Base-by-base conservation (phyloP, 2,329 filamentous ascomycete species). In the Xylaria sp. region DNA sequence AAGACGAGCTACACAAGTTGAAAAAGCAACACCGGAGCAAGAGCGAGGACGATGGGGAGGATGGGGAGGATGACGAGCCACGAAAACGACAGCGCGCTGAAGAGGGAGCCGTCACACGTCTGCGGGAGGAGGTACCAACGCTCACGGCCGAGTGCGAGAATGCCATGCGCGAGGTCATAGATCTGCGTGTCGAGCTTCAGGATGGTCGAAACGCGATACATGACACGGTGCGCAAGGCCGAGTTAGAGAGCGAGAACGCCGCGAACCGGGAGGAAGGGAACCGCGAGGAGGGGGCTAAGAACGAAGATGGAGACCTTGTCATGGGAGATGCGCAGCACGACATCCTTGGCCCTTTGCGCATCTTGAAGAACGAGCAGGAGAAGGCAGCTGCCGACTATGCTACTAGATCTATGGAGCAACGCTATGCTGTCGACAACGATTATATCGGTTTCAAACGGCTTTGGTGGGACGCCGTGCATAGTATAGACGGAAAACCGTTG, bases 391-490 rank as follows among this genome's bases (percentile, higher is more conserved):
- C 73, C 11, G 82, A 84, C 48, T 88, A 88, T 74, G 77, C 76
- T 0, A 70, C 73, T 1, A 77, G 85, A 71, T 79, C 74, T 42
- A 74, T 80, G 56, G 77, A 85, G 67, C 77, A 85, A 71, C 84
- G 84, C 31, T 89, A 89, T 74, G 86, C 82, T 4, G 72, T 81
- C 13, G 83, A 89, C 77, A 89, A 89, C 75, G 85, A 88, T 73
- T 89, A 89, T 74, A 82, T 84, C 65, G 78, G 79, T n/a, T 89
- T 89, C 82, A 88, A 87, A 76, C 84, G 84, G 73, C 77, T 84
- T 28, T 87, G 86, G 85, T 86, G 89, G 76, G 84, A 87, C 68
- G 83, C 85, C 5, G 77, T 83, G 46, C 82, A 84, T 60, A 83
- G 82, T 4, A 81, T 84, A 40, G 82, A 85, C 28, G 83, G 84